phyloP scores from a whole-genome alignment of 202 grass and related monocot species.

The Hordeum pubiflorum region DNA sequence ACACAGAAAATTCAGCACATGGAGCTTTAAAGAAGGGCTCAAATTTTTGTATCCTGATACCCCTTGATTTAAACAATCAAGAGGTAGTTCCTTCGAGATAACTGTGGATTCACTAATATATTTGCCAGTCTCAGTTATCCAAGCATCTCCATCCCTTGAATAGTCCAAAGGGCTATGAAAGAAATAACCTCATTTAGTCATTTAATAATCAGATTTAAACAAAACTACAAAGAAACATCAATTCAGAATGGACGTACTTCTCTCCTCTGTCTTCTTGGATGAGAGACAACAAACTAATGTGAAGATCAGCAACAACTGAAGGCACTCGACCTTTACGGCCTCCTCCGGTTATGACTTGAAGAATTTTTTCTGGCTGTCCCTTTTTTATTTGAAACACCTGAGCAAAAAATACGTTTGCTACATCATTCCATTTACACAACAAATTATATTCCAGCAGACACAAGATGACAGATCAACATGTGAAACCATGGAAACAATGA shows the following conservation, averaged over 20 bases:
- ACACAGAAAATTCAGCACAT: constrained; percentile 74
- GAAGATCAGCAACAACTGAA: constrained; percentile 53
- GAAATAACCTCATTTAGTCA: constrained; percentile 14
- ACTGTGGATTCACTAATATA: constrained; percentile 38
- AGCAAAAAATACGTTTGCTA: background rate
- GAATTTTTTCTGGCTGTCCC: constrained; percentile 63
- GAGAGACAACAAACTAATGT: constrained; percentile 64
- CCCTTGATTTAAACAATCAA: constrained; percentile 39
- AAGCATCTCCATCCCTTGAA: constrained; percentile 44
- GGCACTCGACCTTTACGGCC: constrained; percentile 47
- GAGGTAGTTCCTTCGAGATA: constrained; percentile 32
- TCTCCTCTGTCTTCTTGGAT: constrained; percentile 53
- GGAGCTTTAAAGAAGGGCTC: constrained; percentile 47
- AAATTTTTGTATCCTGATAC: constrained; percentile 57
- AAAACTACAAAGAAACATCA: constrained; percentile 5
- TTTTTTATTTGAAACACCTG: constrained; percentile 74
- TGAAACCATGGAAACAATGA: constrained; percentile 1
- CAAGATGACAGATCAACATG: background rate
- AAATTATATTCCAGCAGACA: background rate
- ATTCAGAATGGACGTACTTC: constrained; percentile 24
- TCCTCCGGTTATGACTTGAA: constrained; percentile 63
- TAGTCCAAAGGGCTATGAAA: constrained; percentile 41
- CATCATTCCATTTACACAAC: background rate
- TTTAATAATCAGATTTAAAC: background rate
- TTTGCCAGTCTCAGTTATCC: constrained; percentile 48